phyloP scores from a whole-genome alignment of 1,284 basidiomycete genomes.

The Heterobasidion irregulare region DNA sequence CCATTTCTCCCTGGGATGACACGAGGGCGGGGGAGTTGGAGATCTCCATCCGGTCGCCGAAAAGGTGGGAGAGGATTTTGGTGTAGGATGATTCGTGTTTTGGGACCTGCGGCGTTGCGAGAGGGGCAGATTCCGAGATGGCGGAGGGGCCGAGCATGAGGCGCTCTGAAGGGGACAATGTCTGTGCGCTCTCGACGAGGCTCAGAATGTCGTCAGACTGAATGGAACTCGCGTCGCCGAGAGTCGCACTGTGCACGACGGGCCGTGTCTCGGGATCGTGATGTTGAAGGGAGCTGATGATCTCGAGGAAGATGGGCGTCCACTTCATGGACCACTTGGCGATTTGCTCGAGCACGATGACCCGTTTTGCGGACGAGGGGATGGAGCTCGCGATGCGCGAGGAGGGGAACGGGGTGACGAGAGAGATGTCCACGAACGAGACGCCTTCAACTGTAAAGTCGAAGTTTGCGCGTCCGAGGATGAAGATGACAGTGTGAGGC shows the following conservation, averaged over 20 bases:
- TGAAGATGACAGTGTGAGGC: constrained; percentile 62
- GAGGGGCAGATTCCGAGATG: constrained; percentile 13
- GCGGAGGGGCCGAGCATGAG: constrained; percentile 35
- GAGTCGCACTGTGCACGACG: constrained; percentile 49
- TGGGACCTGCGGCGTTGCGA: constrained; percentile 54
- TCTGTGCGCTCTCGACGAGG: constrained; percentile 35
- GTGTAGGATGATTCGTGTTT: constrained; percentile 91
- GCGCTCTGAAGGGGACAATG: constrained; percentile 28
- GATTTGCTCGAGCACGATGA: constrained; percentile 84
- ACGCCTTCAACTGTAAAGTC: constrained; percentile 45
- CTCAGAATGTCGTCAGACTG: constrained; percentile 36
- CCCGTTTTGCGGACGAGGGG: constrained; percentile 55
- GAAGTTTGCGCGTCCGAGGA: constrained; percentile 52
- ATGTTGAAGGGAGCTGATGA: constrained; percentile 68
- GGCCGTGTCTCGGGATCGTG: constrained; percentile 41
- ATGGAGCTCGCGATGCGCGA: constrained; percentile 59
- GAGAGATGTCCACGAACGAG: constrained; percentile 59
- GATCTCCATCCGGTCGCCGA: constrained; percentile 78
- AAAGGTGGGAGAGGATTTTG: constrained; percentile 79
- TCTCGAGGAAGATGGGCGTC: constrained; percentile 83
- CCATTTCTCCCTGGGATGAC: constrained; percentile 55
- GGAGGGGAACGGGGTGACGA: constrained; percentile 71
- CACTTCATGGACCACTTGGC: constrained; percentile 76
- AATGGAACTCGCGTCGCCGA: constrained; percentile 42
- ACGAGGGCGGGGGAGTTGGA: constrained; percentile 79